Percentiles rank a stretch among this genome's conserved stretches.
Conservation (phyloP, 345 rosid genomes). For the Salix exigua region DNA sequence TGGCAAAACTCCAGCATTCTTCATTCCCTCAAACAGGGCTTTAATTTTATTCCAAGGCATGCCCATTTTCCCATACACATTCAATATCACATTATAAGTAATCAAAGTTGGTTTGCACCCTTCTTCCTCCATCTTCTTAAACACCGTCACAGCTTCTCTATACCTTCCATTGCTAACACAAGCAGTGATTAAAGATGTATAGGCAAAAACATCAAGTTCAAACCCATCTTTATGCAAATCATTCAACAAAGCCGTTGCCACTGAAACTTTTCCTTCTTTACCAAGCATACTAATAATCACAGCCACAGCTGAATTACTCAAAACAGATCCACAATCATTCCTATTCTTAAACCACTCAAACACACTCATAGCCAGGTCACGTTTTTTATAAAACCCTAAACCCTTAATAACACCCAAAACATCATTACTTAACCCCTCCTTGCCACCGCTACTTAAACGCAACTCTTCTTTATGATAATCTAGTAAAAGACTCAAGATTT, state of each 20-base stretch:
- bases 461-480: slow-evolving; percentile 35
- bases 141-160: slow-evolving; percentile 68
- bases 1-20: slow-evolving; percentile 50
- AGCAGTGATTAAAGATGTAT: slow-evolving; percentile 71
- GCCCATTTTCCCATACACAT: slow-evolving; percentile 93
- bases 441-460: slow-evolving; percentile 8
- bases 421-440: slow-evolving; percentile 35
- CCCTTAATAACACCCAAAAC: slow-evolving; percentile 67
- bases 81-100: slow-evolving; percentile 76
- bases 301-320: slow-evolving; percentile 62
- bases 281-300: slow-evolving; percentile 62
- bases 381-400: slow-evolving; percentile 66
- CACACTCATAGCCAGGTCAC: slow-evolving; percentile 56
- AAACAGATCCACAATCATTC: slow-evolving; percentile 31
- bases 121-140: slow-evolving; percentile 80
- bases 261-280: slow-evolving; percentile 53
- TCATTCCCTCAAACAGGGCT: slow-evolving; percentile 61
- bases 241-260: slow-evolving; percentile 55
- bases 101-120: slow-evolving; percentile 79
- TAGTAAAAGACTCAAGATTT: slow-evolving; percentile 35
- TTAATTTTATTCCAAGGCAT: slow-evolving; percentile 84
- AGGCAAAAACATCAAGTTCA: slow-evolving; percentile 65
- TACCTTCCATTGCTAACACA: slow-evolving; percentile 72
- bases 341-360: slow-evolving; percentile 73
- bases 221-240: slow-evolving; percentile 53